Evolutionary conservation across 176 grass and related monocot species (phyloP), one percentile per base, ranked within the genome.

Genomic region (Otatea glauca): DNA sequence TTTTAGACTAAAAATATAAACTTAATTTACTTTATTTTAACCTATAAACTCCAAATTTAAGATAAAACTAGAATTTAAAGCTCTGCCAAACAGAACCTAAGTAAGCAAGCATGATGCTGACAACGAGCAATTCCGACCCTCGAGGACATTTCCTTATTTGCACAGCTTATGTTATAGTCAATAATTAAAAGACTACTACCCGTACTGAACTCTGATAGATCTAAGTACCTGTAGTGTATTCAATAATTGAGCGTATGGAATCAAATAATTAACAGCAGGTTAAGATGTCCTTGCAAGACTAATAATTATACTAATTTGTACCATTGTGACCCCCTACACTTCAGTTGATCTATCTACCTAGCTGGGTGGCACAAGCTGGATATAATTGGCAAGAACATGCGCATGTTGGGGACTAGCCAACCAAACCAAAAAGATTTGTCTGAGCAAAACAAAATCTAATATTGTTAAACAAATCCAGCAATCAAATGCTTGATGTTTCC

Each of bases 401-500:
- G 58, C 68, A 65, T 73, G 16, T 21, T 65, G 55, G 58, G 29
- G 27, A 25, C 56, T 20, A 44, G 1, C 56, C 68, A 80, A 55
- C 56, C 11, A 62, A 73, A 42, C 38, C 20, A 86, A 42, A 53
- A 16, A 34, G 6, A 73, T 21, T 65, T 54, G 59, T 65, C 45
- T 44, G 68, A 86, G 34, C 49, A 66, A 24, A n/a, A 12, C 4
- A 4, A 17, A 62, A 65, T 41, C 32, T 72, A 54, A n/a, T 73
- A 8, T 55, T 3, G 45, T 41, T 65, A 64, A 86, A 80, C 34
- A 80, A 86, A 55, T 67, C 23, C 37, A 34, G 6, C 58, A 66
- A 56, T 15, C 47, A 65, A 25, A 73, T 74, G 21, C 67, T 20
- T 11, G 8, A 39, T 73, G 84, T 55, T 86, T 86, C 84, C 76